A percentile compares a stretch with the other conserved stretches of the same genome.
Conservation (phyloP, 345 rosid genomes). For the Abelmoschus esculentus region DNA sequence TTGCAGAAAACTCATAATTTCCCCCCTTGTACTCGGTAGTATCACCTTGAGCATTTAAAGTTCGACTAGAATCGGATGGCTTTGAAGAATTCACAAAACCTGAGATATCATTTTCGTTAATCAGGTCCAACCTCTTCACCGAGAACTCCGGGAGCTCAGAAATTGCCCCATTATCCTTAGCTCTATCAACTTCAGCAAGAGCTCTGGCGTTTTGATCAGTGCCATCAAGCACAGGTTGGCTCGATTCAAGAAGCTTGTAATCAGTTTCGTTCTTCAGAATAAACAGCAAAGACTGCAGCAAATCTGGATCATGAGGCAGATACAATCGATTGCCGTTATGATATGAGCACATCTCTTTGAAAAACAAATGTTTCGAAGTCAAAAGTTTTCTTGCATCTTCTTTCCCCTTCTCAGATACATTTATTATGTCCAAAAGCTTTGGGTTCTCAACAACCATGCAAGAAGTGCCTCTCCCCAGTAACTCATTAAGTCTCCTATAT, state of each 20-base stretch:
- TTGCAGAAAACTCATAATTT: not conserved
- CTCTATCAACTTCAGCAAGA: not conserved
- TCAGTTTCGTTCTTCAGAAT: not conserved
- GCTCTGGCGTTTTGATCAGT: not conserved
- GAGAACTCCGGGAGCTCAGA: no score
- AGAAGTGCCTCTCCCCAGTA: slow-evolving; percentile 21
- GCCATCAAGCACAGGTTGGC: not conserved
- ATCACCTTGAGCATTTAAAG: not conserved
- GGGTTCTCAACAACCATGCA: slow-evolving; percentile 26
- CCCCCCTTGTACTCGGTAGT: no score
- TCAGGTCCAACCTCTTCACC: not conserved
- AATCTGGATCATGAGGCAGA: not conserved
- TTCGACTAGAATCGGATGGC: not conserved
- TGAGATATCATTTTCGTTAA: not conserved
- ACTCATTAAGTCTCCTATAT: slow-evolving; percentile 22
- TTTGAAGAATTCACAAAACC: not conserved
- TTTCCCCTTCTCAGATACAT: slow-evolving; percentile 11
- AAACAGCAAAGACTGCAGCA: not conserved
- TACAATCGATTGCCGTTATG: not conserved
- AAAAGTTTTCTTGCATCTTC: slow-evolving; percentile 20
- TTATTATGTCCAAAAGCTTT: slow-evolving; percentile 14
- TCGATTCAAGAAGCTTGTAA: not conserved
- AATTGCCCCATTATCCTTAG: not conserved
- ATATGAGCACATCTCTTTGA: slow-evolving; percentile 12
- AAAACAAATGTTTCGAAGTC: slow-evolving; percentile 25